phyloP scores from a whole-genome alignment of 2,329 filamentous ascomycete species.

The Endoconidiophora laricicola region DNA sequence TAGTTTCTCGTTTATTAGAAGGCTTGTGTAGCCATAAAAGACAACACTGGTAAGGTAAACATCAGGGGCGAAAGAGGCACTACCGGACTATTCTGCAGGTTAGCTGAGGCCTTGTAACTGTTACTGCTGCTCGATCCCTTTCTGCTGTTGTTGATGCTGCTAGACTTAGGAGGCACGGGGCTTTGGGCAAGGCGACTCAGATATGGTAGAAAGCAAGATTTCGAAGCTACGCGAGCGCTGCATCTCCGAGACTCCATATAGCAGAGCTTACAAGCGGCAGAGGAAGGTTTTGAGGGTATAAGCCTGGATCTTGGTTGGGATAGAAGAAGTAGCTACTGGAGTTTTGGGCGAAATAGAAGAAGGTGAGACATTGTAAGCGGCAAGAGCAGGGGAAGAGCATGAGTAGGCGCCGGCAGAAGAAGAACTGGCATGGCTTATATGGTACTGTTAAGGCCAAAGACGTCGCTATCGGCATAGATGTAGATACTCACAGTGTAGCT shows the following conservation, averaged over 20 bases:
- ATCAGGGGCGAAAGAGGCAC: constrained; percentile 14
- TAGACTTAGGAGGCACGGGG: constrained; percentile 3
- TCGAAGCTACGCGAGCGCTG: constrained; percentile 36
- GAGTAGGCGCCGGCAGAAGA: constrained; percentile 10
- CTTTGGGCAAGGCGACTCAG: constrained; percentile 7
- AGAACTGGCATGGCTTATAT: constrained; percentile 29
- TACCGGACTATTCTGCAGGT: constrained; percentile 16
- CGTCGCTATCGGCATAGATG: constrained; percentile 50
- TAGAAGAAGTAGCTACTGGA: constrained; percentile 17
- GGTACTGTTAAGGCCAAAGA: constrained; percentile 49
- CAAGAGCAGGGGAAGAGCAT: constrained; percentile 17
- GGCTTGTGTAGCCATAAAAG: constrained; percentile 24
- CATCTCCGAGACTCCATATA: constrained; percentile 25
- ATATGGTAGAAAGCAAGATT: constrained; percentile 25
- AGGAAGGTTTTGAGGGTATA: constrained; percentile 12
- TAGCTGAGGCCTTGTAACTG: constrained; percentile 20
- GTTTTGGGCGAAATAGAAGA: constrained; percentile 21
- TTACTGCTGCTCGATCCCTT: too few species aligned
- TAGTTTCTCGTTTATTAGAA: neutral
- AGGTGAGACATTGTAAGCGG: neutral
- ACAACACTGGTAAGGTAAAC: constrained; percentile 34
- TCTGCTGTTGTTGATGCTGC: too few species aligned
- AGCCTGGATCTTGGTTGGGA: constrained; percentile 14
- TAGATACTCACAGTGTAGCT: constrained; percentile 46
- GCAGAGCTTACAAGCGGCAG: constrained; percentile 12